These are phyloP conservation scores for Phylloboletellus chloephorus DNA, from an alignment of 1,284 basidiomycete genomes.

Conservation along the genomic window DNA sequence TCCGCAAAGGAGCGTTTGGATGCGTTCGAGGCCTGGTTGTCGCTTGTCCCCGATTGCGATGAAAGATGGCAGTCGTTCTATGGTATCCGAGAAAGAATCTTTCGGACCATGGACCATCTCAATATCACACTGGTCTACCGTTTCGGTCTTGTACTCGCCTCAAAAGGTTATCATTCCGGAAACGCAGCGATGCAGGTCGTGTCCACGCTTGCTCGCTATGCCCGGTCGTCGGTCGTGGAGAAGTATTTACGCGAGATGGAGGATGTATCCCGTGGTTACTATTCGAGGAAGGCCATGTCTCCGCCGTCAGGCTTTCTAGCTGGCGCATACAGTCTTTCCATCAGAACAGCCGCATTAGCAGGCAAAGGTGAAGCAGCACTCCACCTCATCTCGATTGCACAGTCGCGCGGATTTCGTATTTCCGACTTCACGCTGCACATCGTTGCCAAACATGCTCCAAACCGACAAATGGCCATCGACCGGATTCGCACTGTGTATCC, in stretches of 20 bases:
- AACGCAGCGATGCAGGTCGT: constrained; percentile 19
- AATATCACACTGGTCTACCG: constrained; percentile 23
- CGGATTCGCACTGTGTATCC: constrained; percentile 17
- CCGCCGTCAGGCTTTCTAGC: constrained; percentile 11
- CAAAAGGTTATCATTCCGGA: constrained; percentile 25
- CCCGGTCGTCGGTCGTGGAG: constrained; percentile 14
- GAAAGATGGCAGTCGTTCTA: constrained; percentile 19
- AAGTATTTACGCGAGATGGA: constrained; percentile 23
- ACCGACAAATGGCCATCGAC: constrained; percentile 9
- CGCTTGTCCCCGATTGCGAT: constrained; percentile 23
- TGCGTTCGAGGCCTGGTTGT: constrained; percentile 25
- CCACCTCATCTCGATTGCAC: constrained; percentile 18
- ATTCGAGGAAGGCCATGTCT: constrained; percentile 1
- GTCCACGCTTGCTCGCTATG: constrained; percentile 25
- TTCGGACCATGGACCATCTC: constrained; percentile 26
- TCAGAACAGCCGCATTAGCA: constrained; percentile 22
- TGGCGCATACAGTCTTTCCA: constrained; percentile 17
- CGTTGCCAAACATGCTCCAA: constrained; percentile 14
- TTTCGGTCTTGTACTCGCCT: constrained; percentile 26
- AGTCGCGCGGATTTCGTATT: constrained; percentile 13
- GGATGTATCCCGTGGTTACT: constrained; percentile 10
- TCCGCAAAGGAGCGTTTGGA: constrained; percentile 13
- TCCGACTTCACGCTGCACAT: constrained; percentile 27
- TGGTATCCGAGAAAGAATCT: constrained; percentile 23
- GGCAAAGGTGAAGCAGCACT: constrained; percentile 20